These are phyloP conservation scores for Diutina neorugosa DNA, from an alignment of 1,139 yeast genomes.

Conservation along the genomic window DNA sequence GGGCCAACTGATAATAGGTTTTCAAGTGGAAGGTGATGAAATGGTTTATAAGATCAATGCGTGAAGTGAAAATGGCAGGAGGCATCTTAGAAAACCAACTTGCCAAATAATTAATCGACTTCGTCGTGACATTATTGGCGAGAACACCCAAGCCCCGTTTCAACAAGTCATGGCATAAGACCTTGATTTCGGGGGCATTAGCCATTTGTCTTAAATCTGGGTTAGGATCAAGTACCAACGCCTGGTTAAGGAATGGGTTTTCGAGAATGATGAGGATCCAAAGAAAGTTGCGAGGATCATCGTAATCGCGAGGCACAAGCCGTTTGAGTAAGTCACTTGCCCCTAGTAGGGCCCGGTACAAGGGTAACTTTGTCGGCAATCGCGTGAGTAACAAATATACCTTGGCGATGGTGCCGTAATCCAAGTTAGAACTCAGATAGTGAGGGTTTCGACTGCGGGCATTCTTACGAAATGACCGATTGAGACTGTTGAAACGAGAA, in stretches of 20 bases:
- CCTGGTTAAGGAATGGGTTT: conserved; percentile 42
- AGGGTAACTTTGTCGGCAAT: conserved; percentile 50
- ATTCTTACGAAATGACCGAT: conserved; percentile 34
- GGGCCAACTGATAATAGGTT: conserved; percentile 23
- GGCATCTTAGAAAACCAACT: conserved; percentile 46
- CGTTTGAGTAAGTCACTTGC: conserved; percentile 36
- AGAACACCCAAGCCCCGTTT: conserved; percentile 58
- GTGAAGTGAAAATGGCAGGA: conserved; percentile 24
- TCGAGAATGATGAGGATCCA: conserved; percentile 56
- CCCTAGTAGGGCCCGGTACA: conserved; percentile 38
- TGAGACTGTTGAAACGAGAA: conserved; percentile 27
- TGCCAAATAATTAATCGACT: conserved; percentile 32
- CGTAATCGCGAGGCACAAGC: conserved; percentile 20
- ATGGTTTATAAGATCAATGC: conserved; percentile 46
- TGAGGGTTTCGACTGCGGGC: conserved; percentile 13
- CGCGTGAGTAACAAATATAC: conserved; percentile 29
- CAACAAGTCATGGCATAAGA: conserved; percentile 49
- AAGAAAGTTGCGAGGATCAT: conserved; percentile 25
- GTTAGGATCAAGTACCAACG: conserved; percentile 22
- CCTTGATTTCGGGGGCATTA: conserved; percentile 39
- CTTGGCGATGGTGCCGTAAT: conserved; percentile 29
- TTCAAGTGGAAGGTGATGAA: conserved; percentile 54
- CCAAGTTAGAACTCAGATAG: conserved; percentile 32
- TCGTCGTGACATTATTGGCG: conserved; percentile 33
- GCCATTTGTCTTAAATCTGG: conserved; percentile 15